Conservation (phyloP, 108 stramenopile genomes). For the Skeletonema marinoi region DNA sequence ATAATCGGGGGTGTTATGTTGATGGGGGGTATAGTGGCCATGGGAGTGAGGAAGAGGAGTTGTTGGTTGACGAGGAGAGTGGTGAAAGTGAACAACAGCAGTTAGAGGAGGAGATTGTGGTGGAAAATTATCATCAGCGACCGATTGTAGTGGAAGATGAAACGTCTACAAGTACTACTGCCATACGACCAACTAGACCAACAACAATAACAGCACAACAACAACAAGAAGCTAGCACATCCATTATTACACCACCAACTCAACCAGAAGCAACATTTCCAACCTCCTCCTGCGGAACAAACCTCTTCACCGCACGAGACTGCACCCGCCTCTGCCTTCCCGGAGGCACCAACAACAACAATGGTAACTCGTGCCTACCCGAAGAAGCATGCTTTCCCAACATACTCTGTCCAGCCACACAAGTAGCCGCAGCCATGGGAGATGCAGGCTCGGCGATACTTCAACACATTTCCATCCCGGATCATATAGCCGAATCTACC, state of each 20-base stretch:
- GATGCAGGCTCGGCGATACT: background rate
- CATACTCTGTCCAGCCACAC: constrained; percentile 17
- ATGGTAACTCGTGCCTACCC: too few species aligned
- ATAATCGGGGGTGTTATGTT: background rate
- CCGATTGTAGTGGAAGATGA: background rate
- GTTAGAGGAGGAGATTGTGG: background rate
- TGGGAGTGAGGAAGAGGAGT: too few species aligned
- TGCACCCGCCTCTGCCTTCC: constrained; percentile 24
- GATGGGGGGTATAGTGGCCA: background rate
- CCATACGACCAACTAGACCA: background rate
- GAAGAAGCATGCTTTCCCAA: constrained; percentile 3
- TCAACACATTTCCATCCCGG: background rate
- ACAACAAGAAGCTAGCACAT: too few species aligned
- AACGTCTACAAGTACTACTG: background rate
- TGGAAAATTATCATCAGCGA: background rate
- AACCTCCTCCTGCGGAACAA: constrained; percentile 33
- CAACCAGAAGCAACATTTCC: constrained; percentile 17
- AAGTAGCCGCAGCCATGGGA: constrained; percentile 35
- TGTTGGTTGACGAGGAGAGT: too few species aligned
- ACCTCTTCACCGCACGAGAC: background rate
- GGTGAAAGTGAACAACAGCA: too few species aligned
- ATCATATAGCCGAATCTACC: background rate
- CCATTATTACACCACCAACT: background rate
- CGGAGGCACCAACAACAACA: constrained; percentile 1
- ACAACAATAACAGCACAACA: background rate